Evolutionary conservation across 768 basidiomycete genomes (phyloP), one percentile per base, ranked within the genome.

Genomic region (Tricholoma sp.): DNA sequence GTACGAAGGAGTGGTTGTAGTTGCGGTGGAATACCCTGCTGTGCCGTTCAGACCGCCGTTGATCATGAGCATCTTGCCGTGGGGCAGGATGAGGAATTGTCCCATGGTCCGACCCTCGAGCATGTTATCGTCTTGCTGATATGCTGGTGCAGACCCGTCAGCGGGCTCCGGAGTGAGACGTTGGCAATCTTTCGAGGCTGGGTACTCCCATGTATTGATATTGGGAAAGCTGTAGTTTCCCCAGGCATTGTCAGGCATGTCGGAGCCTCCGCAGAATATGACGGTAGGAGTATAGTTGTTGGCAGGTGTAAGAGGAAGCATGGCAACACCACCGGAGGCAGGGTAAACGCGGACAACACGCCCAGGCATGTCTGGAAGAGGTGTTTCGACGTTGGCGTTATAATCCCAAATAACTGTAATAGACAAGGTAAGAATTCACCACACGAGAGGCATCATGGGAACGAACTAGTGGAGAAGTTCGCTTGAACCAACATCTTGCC

Each of bases 181-280:
- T 57, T 90, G 90, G 68, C 89, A 92, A 63, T 89, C 87, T n/a
- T 68, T 59, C 3, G 87, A 88, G 0, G 90, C 81, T 2, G 87
- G 87, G 58, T 83, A 79, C 1, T 80, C 72, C 83, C 83, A 91
- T 2, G 89, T 90, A 71, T 93, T 80, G 68, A 83, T 83, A 59
- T 75, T 79, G n/a, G 91, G 89, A 67, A 73, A 80, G 2, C 84
- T 77, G 64, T 93, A 94, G 68, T 91, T 80, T 52, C 92, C 92
- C 75, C 85, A 96, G 45, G 76, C 77, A 10, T 78, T 76, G 17
- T 83, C 85, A 2, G 85, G 77, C 81, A 96, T 87, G 67, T 88
- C 78, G 7, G 84, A 82, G 36, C 96, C 96, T 56, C 96, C 96
- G 61, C 95, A 98, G 73, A 98, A 95, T 39, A 98, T 64, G 41